These are phyloP conservation scores for Poa annua DNA, from an alignment of 176 grass and related monocot species.

Conservation along the genomic window DNA sequence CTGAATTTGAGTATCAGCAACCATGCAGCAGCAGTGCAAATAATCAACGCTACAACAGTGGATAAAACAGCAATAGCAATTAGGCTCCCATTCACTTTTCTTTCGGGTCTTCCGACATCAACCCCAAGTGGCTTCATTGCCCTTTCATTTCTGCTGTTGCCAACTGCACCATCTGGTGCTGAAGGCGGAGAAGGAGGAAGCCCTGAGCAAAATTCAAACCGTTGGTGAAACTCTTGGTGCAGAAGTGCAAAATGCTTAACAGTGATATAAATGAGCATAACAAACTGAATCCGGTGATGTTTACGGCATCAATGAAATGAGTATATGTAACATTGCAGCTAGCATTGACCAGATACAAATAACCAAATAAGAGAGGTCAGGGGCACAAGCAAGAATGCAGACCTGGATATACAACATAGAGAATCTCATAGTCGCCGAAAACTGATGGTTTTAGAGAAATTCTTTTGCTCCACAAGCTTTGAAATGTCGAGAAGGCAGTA, in stretches of 20 bases:
- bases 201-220: constrained; percentile 59
- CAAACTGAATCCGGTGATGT: constrained; percentile 1
- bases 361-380: constrained; percentile 35
- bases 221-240: constrained; percentile 24
- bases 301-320: constrained; percentile 32
- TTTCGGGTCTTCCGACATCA: constrained; percentile 57
- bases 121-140: constrained; percentile 89
- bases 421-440: constrained; percentile 83
- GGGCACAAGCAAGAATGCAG: constrained; percentile 7
- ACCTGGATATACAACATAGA: constrained; percentile 99
- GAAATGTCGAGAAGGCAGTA: constrained; percentile 70
- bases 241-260: constrained; percentile 19
- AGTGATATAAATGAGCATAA: constrained; percentile 20
- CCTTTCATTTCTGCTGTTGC: constrained; percentile 68
- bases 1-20: constrained; percentile 62
- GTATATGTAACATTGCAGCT: not conserved
- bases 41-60: constrained; percentile 64
- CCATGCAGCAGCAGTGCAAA: constrained; percentile 75
- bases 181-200: constrained; percentile 93
- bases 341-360: constrained; percentile 31
- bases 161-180: constrained; percentile 53
- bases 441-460: constrained; percentile 60
- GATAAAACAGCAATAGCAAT: constrained; percentile 78
- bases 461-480: constrained; percentile 87
- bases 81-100: constrained; percentile 67